Conservation (phyloP, 108 stramenopile species). For the Halocafeteria seosinensis region DNA sequence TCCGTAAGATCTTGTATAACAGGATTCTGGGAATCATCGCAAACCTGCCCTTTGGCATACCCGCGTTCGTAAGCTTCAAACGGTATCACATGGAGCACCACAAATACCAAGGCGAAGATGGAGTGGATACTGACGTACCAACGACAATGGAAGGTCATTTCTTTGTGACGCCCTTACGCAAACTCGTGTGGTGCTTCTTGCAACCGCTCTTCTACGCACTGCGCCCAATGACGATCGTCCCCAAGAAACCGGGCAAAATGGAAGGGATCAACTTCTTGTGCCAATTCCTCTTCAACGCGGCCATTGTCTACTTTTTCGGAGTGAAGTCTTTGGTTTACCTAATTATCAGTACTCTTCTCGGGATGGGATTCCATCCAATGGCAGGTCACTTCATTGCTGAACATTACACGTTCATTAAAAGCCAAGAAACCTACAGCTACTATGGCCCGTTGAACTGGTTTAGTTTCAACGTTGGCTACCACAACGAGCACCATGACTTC, state of each 20-base stretch:
- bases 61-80: conserved; percentile 64
- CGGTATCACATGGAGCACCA: conserved; percentile 83
- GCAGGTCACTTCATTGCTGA: conserved; percentile 88
- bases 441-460: conserved; percentile 76
- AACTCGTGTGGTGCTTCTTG: conserved; percentile 56
- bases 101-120: conserved; percentile 47
- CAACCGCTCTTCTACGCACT: conserved; percentile 68
- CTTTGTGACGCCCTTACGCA: conserved; percentile 46
- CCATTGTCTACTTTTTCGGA: conserved; percentile 28
- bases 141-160: conserved; percentile 50
- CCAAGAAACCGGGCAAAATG: conserved; percentile 44
- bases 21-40: conserved; percentile 54
- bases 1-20: conserved; percentile 47
- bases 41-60: conserved; percentile 66
- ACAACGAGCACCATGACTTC: conserved; percentile 93
- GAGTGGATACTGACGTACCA: conserved; percentile 69
- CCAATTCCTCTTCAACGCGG: conserved; percentile 41
- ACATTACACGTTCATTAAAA: conserved; percentile 61
- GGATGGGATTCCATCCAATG: conserved; percentile 70
- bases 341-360: conserved; percentile 52
- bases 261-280: conserved; percentile 43
- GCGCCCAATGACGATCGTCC: conserved; percentile 57
- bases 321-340: conserved; percentile 51
- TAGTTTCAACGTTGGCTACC: conserved; percentile 80
- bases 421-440: conserved; percentile 67